Evolutionary conservation across 2,329 filamentous ascomycete genomes (phyloP), one percentile per base, ranked within the genome.

Genomic region (Teratosphaeria destructans): DNA sequence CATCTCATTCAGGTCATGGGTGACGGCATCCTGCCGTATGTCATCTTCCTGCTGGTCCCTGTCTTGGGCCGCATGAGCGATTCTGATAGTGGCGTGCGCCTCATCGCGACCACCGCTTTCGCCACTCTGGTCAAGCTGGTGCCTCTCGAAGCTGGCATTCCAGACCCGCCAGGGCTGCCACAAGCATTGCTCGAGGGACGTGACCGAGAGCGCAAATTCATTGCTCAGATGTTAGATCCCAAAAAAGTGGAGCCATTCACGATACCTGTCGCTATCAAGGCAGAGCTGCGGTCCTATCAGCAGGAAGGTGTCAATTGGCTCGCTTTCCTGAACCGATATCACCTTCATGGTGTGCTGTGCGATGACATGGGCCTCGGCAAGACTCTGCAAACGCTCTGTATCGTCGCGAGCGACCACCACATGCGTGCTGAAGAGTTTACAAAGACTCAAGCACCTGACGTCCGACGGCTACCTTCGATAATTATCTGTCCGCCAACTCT

Each of bases 341-440:
- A 99, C 69, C 84, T 99, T 1, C 95, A 99, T 68, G 94, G 94
- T 55, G 96, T 99, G 74, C 89, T 99, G 61, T 99, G 94, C 72
- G 94, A 99, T 70, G 94, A 99, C 73, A 99, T 99, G 94, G 94
- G 94, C 70, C 87, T 99, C 32, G 94, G 94, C 56, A 99, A 99
- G 78, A 99, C 94, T 1, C 78, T 99, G 11, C 94, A 99, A 73
- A 99, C 95, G 0, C 84, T 99, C 26, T 99, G 94, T 74, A 99
- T 99, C 69, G 92, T 99, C 52, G 93, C 94, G 10, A 97, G 92
- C 75, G 94, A 99, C 72, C 94, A 99, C 71, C 93, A 99, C 72
- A 81, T 95, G 70, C 86, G 94, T 62, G 90, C 90, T 0, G 90
- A 96, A 70, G 91, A 97, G 70, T 97, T 87, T 72, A 85, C 85